These are phyloP conservation scores for Sporopachydermia lactativora DNA, from an alignment of 805 yeast species.

Conservation along the genomic window DNA sequence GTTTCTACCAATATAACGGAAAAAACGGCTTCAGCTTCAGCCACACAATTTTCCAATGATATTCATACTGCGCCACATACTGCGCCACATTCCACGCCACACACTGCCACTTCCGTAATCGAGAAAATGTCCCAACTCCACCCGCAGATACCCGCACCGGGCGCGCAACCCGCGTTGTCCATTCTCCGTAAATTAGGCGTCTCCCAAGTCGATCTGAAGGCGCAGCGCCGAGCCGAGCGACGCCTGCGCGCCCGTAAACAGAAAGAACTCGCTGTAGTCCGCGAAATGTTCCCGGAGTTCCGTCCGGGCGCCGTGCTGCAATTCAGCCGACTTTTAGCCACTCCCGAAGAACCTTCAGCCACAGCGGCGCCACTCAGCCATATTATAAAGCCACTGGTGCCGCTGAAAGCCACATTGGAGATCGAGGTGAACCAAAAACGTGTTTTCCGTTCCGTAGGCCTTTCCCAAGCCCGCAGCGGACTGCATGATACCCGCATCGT, in stretches of 20 bases:
- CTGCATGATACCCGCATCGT: constrained; percentile 3
- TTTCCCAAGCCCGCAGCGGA: background rate
- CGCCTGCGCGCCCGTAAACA: constrained; percentile 9
- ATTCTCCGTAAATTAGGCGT: background rate
- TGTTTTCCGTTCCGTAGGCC: constrained; percentile 26
- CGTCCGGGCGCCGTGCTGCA: constrained; percentile 38
- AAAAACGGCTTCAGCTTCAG: background rate
- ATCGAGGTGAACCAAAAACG: constrained; percentile 47
- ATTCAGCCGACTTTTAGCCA: constrained; percentile 52
- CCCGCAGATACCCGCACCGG: background rate
- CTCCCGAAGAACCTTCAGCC: constrained; percentile 19
- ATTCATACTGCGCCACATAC: too few relatives aligned
- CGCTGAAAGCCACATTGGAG: constrained; percentile 46
- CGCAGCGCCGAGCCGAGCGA: constrained; percentile 6
- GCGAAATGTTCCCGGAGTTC: constrained; percentile 51
- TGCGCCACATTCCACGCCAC: background rate
- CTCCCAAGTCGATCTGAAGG: constrained; percentile 2
- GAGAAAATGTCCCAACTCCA: background rate
- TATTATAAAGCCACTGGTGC: constrained; percentile 26
- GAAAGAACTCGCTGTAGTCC: constrained; percentile 23
- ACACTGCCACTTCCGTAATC: background rate
- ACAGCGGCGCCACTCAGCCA: too few relatives aligned
- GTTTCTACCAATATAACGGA: background rate
- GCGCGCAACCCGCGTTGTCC: too few relatives aligned
- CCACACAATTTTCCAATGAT: background rate